These are phyloP conservation scores for Trametes cubensis DNA, from an alignment of 768 basidiomycete genomes.

Conservation along the genomic window DNA sequence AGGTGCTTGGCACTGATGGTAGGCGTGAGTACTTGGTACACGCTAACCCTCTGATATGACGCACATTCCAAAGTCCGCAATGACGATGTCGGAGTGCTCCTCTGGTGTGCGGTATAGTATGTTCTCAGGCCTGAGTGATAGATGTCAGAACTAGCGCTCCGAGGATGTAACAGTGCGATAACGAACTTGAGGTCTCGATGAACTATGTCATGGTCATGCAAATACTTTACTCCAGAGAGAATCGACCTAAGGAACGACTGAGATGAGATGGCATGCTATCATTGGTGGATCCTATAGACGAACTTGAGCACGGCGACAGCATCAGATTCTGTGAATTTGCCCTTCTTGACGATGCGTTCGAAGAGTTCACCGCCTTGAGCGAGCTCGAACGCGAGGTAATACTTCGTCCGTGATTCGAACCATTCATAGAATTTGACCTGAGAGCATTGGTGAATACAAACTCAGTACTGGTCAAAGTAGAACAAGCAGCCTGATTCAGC, in stretches of 20 bases:
- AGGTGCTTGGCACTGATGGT: constrained; percentile 76
- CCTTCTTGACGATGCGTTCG: constrained; percentile 78
- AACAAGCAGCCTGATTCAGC: too few species aligned
- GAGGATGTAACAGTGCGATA: background rate
- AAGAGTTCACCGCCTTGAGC: constrained; percentile 95
- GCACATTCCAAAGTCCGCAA: constrained; percentile 97
- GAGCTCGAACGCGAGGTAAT: constrained; percentile 94
- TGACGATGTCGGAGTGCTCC: constrained; percentile 82
- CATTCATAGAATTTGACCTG: constrained; percentile 96
- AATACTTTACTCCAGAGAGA: constrained; percentile 82
- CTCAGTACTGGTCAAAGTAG: too few species aligned
- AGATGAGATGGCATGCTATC: background rate
- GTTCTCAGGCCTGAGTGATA: constrained; percentile 80
- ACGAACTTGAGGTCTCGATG: constrained; percentile 92
- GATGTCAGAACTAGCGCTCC: background rate
- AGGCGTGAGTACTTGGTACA: background rate
- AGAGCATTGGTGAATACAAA: too few species aligned
- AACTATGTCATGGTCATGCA: constrained; percentile 91
- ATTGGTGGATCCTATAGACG: constrained; percentile 29
- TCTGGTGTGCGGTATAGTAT: constrained; percentile 87
- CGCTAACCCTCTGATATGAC: constrained; percentile 30
- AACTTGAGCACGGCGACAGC: constrained; percentile 78
- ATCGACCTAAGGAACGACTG: constrained; percentile 57
- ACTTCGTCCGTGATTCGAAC: constrained; percentile 94
- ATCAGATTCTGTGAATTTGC: constrained; percentile 93